Evolutionary conservation across 805 yeast genomes (phyloP).

Genomic region (Barnettozyma sucrosica): DNA sequence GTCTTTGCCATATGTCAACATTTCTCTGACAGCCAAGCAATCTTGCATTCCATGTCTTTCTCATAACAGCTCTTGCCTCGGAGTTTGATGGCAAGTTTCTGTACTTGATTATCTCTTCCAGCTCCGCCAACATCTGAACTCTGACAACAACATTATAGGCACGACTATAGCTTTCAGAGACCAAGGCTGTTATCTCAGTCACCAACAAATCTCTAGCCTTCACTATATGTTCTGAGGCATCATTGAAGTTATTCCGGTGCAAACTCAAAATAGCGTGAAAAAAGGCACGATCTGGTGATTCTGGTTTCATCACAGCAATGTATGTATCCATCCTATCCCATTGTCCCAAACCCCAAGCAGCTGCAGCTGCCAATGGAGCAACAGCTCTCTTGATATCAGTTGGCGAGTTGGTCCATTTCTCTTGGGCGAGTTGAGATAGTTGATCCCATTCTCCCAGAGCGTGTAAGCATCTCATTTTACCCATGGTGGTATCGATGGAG

Average conservation of each 20-base stretch:
- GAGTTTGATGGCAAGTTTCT: constrained; percentile 81
- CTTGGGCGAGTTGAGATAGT: constrained; percentile 75
- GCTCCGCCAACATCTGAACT: constrained; percentile 94
- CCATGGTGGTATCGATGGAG: constrained; percentile 86
- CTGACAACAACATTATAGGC: constrained; percentile 96
- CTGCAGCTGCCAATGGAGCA: constrained; percentile 98
- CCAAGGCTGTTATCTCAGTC: constrained; percentile 90
- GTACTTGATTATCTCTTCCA: constrained; percentile 90
- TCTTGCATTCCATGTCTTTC: constrained; percentile 92
- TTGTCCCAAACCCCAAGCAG: constrained; percentile 96
- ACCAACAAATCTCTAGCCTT: constrained; percentile 85
- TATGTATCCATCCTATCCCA: constrained; percentile 96
- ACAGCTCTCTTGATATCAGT: constrained; percentile 73
- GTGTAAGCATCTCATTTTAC: constrained; percentile 95
- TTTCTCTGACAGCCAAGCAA: constrained; percentile 90
- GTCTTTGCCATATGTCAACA: constrained; percentile 98
- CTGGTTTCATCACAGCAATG: constrained; percentile 82
- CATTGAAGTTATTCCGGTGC: constrained; percentile 80
- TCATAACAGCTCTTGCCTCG: constrained; percentile 68
- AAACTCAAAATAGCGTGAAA: constrained; percentile 85
- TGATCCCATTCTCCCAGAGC: constrained; percentile 99
- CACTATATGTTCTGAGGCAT: constrained; percentile 71
- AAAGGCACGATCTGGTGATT: constrained; percentile 92
- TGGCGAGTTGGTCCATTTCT: constrained; percentile 74
- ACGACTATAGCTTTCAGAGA: constrained; percentile 92